These are phyloP conservation scores for Helicostylum pulchrum DNA, from an alignment of 192 early-diverging fungal species.

Conservation along the genomic window DNA sequence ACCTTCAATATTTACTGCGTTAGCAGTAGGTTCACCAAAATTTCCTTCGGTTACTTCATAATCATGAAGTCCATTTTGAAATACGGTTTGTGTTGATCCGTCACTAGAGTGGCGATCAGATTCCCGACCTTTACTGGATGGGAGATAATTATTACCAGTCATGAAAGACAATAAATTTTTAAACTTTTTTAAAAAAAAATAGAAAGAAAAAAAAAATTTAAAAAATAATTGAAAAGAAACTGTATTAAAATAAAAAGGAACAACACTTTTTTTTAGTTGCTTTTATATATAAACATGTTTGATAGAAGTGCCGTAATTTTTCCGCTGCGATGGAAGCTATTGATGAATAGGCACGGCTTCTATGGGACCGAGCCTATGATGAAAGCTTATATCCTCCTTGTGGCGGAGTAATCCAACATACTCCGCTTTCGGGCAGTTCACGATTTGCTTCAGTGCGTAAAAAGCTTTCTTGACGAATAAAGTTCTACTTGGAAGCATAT, in stretches of 20 bases:
- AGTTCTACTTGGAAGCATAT: too few species aligned
- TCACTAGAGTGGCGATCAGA: slow-evolving; percentile 10
- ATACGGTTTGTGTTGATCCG: slow-evolving; percentile 6
- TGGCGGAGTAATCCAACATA: too few species aligned
- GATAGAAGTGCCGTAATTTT: slow-evolving; percentile 7
- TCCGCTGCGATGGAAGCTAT: neutral
- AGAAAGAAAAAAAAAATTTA: neutral
- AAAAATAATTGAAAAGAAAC: neutral
- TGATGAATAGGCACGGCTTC: slow-evolving; percentile 1
- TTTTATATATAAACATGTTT: slow-evolving; percentile 19
- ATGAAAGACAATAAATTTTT: neutral
- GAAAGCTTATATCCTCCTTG: too few species aligned
- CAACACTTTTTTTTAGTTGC: neutral
- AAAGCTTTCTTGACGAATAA: too few species aligned
- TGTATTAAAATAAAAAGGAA: neutral
- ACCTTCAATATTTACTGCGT: slow-evolving; percentile 34
- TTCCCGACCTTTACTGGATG: neutral
- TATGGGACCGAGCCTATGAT: too few species aligned
- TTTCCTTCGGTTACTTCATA: neutral
- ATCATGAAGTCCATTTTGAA: neutral
- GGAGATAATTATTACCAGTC: slow-evolving; percentile 6
- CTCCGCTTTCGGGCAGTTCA: too few species aligned
- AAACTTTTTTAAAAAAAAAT: neutral
- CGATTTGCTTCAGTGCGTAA: too few species aligned
- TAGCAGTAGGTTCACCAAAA: slow-evolving; percentile 27